phyloP scores from a whole-genome alignment of 169 alveolate species.

The Cardiosporidium cionae region DNA sequence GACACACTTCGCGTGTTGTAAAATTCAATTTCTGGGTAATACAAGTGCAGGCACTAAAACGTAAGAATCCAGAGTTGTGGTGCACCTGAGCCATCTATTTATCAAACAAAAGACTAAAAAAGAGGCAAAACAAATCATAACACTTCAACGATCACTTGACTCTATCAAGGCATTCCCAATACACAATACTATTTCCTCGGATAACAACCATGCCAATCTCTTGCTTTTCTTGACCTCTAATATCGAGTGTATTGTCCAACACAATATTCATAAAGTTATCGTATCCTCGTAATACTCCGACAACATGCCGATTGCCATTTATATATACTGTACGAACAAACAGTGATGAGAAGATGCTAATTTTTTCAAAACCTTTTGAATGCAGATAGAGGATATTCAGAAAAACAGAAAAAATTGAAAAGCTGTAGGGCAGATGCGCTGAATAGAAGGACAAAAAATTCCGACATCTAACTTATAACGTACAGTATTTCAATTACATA shows the following conservation, averaged over 20 bases:
- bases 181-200: constrained; percentile 92
- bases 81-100: no score
- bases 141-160: no score
- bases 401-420: neutral
- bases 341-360: no score
- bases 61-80: no score
- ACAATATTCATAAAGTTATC: constrained; percentile 98
- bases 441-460: neutral
- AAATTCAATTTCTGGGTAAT: no score
- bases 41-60: no score
- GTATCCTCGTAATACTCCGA: constrained; percentile 94
- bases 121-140: no score
- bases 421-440: neutral
- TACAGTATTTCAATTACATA: no score
- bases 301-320: constrained; percentile 79
- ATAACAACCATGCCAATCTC: constrained; percentile 93
- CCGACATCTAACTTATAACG: neutral
- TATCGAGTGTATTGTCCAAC: constrained; percentile 89
- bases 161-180: constrained; percentile 98
- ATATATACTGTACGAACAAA: constrained; percentile 55
- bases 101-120: no score
- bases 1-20: no score
- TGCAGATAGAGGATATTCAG: neutral
- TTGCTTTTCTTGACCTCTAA: constrained; percentile 60
- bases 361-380: neutral